Conservation (phyloP, 2,329 filamentous ascomycete species). For the Neonectria neomacrospora region DNA sequence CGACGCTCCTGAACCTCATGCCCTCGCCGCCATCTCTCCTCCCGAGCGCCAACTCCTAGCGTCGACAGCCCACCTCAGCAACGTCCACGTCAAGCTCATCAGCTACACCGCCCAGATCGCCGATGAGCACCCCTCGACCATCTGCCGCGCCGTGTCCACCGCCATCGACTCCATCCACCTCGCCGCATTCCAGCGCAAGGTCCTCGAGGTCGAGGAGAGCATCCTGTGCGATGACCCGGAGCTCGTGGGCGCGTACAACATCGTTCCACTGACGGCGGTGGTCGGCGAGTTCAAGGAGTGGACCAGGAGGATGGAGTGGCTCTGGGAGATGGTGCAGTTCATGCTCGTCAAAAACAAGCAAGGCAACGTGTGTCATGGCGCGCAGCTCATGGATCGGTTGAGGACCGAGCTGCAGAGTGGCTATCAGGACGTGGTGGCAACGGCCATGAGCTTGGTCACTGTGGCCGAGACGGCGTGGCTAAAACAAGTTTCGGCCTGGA, state of each 20-base stretch:
- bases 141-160: conserved; percentile 88
- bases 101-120: conserved; percentile 74
- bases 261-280: conserved; percentile 88
- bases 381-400: conserved; percentile 80
- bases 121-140: conserved; percentile 77
- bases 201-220: conserved; percentile 83
- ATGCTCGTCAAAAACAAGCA: conserved; percentile 63
- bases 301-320: conserved; percentile 86
- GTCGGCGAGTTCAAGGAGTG: conserved; percentile 88
- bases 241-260: conserved; percentile 90
- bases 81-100: conserved; percentile 79
- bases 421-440: conserved; percentile 84
- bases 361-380: conserved; percentile 67
- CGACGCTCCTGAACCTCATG: conserved; percentile 58
- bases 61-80: conserved; percentile 80
- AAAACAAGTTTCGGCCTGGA: conserved; percentile 89
- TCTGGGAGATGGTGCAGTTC: conserved; percentile 78
- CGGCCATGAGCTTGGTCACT: conserved; percentile 76
- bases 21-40: conserved; percentile 70
- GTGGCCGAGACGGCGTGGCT: conserved; percentile 92
- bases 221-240: conserved; percentile 81
- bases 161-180: conserved; percentile 81
- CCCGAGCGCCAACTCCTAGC: conserved; percentile 85
- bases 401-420: conserved; percentile 84
- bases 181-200: conserved; percentile 81